Percentiles rank a stretch among this genome's conserved stretches.
These are phyloP conservation scores for Kickxella alabastrina DNA, from an alignment of 192 early-diverging fungal genomes.

Conservation along the genomic window DNA sequence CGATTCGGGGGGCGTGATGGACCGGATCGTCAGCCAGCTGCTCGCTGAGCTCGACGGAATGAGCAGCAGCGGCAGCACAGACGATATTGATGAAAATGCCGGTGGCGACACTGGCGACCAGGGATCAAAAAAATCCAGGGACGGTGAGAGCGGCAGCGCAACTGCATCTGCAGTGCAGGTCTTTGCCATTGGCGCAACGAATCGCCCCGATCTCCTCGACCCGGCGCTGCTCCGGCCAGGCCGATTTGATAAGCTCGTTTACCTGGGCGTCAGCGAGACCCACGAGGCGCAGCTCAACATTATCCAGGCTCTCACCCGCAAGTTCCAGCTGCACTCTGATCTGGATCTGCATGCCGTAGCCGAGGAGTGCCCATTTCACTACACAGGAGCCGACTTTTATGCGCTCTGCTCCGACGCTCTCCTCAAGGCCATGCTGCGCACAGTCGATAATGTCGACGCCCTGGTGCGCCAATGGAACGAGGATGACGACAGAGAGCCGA, in stretches of 20 bases:
- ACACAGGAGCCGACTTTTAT: constrained; percentile 98
- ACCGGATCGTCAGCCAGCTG: constrained; percentile 95
- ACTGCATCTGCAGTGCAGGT: constrained; percentile 54
- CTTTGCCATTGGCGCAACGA: constrained; percentile 99
- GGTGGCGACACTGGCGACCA: constrained; percentile 47
- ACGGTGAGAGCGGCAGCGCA: constrained; percentile 44
- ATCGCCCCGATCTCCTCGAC: constrained; percentile 95
- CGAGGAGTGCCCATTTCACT: constrained; percentile 82
- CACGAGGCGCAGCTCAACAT: constrained; percentile 86
- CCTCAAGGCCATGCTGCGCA: constrained; percentile 92
- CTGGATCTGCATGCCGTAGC: constrained; percentile 74
- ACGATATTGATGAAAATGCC: constrained; percentile 16
- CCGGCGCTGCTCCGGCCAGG: constrained; percentile 92
- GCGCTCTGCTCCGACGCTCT: constrained; percentile 96
- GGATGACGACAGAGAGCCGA: constrained; percentile 18
- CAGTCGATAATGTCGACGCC: constrained; percentile 66
- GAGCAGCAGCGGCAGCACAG: constrained; percentile 52
- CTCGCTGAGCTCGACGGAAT: constrained; percentile 96
- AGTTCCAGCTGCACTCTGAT: constrained; percentile 84
- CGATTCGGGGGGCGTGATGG: constrained; percentile 99
- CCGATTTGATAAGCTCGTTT: constrained; percentile 94
- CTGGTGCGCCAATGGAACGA: constrained; percentile 49
- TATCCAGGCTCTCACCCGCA: constrained; percentile 89
- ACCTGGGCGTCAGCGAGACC: constrained; percentile 88
- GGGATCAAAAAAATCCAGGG: constrained; percentile 2